Base-by-base conservation (phyloP, 805 yeast genomes). In the Candida xiaguanensis region DNA sequence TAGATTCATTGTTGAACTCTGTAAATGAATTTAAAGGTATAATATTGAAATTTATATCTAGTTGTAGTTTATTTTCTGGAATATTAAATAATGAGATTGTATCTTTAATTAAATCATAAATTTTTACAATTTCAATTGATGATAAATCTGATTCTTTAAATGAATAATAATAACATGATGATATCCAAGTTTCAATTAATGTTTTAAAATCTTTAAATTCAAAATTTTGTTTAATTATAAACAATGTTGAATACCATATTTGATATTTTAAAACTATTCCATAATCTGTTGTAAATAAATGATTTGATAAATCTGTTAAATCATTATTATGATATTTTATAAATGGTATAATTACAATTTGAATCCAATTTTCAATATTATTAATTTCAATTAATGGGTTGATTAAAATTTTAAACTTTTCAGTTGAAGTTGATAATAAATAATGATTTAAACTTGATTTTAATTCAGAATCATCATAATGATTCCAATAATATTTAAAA, bases 301-400 rank as follows among this genome's bases (percentile, higher is more conserved):
- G 62, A 4, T 39, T 25, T 8, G 46, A 40, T n/a, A 65, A 46
- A 3, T 64, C 60, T 2, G 37, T 40, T 30, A 63, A 52, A 35
- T 56, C 52, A 17, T 48, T 31, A 12, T 38, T 39, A 31, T 53
- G 17, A 39, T 51, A 57, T 1, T 24, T 41, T 5, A 56, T 42
- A 11, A 53, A 39, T 0, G 72, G 72, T 13, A 65, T 34, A 3
- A 62, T 46, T 12, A 62, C 70, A 18, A 52, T 41, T 4, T 34
- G 23, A 41, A 62, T 45, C 61, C 66, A 65, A 16, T 48, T 44
- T 15, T 51, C 31, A 26, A 50, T 51, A 8, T 43, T 45, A 12
- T 47, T 40, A 3, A 45, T 18, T 8, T 42, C 16, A 12, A 41
- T 19, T 16, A 63, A 41, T 0, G 70, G 69, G 1, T 31, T 34